These are phyloP conservation scores for Kodamaea hsintzibuensis DNA, from an alignment of 805 yeast genomes.

Conservation along the genomic window DNA sequence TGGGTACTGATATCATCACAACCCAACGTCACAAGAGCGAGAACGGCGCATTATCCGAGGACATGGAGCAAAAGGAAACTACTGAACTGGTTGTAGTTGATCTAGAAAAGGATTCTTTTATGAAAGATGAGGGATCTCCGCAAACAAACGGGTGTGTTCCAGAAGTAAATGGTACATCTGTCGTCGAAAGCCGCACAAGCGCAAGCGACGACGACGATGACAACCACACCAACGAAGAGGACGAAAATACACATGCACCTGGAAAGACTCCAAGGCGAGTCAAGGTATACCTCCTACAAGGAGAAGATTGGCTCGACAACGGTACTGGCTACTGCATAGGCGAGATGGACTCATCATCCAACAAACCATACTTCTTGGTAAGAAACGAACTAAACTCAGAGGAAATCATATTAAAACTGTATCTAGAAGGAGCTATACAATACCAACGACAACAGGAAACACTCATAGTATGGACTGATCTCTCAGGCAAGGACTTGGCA, in stretches of 20 bases:
- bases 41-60: neutral
- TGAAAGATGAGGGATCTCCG: neutral
- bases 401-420: conserved; percentile 61
- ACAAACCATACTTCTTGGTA: conserved; percentile 65
- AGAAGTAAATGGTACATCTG: neutral
- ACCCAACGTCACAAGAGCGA: neutral
- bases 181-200: neutral
- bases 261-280: conserved; percentile 67
- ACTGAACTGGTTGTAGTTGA: neutral
- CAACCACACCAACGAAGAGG: conserved; percentile 1
- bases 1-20: conserved; percentile 1
- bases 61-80: neutral
- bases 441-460: conserved; percentile 95
- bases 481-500: conserved; percentile 73
- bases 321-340: conserved; percentile 94
- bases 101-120: neutral
- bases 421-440: conserved; percentile 71
- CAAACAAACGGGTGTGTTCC: neutral
- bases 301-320: conserved; percentile 85
- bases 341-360: conserved; percentile 42
- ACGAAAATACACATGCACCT: conserved; percentile 1
- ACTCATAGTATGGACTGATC: conserved; percentile 90
- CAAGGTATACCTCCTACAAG: conserved; percentile 81
- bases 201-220: neutral
- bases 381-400: conserved; percentile 64